Percentiles rank a stretch among this genome's conserved stretches.
phyloP scores from a whole-genome alignment of 306 rosid genomes.

The Prunus kanzakura region DNA sequence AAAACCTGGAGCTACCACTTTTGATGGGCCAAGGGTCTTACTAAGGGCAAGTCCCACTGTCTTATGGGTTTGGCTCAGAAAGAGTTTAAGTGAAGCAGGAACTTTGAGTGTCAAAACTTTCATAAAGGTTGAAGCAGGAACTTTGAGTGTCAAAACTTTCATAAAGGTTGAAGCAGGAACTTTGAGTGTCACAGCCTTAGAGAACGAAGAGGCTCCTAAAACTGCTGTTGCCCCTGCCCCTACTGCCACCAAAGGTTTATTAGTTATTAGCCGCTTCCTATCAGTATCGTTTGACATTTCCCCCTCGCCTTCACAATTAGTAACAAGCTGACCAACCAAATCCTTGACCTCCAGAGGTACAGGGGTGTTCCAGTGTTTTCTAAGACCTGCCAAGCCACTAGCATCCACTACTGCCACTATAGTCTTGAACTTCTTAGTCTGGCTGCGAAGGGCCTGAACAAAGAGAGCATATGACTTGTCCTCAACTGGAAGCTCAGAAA shows the following conservation, averaged over 20 bases:
- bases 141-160: conserved; percentile 11
- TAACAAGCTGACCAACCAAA: conserved; percentile 47
- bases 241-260: conserved; percentile 67
- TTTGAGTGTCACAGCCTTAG: conserved; percentile 37
- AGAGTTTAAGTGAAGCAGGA: conserved; percentile 59
- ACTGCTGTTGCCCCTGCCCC: conserved; percentile 86
- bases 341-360: conserved; percentile 58
- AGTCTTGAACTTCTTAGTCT: conserved; percentile 62
- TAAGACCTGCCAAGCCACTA: conserved; percentile 57
- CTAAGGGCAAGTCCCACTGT: conserved; percentile 40
- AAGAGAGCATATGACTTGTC: conserved; percentile 64
- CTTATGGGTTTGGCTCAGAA: conserved; percentile 55
- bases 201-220: conserved; percentile 72
- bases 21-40: conserved; percentile 44
- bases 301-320: conserved; percentile 37
- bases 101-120: conserved; percentile 15
- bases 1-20: conserved; percentile 49
- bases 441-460: conserved; percentile 59
- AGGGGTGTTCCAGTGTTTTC: conserved; percentile 74
- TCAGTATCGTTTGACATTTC: conserved; percentile 34
- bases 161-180: conserved; percentile 10
- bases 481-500: conserved; percentile 58
- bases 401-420: conserved; percentile 76
- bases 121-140: conserved; percentile 17
- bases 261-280: conserved; percentile 41